phyloP scores from a whole-genome alignment of 73 alveolate species.

The Tetrahymena elliotti region DNA sequence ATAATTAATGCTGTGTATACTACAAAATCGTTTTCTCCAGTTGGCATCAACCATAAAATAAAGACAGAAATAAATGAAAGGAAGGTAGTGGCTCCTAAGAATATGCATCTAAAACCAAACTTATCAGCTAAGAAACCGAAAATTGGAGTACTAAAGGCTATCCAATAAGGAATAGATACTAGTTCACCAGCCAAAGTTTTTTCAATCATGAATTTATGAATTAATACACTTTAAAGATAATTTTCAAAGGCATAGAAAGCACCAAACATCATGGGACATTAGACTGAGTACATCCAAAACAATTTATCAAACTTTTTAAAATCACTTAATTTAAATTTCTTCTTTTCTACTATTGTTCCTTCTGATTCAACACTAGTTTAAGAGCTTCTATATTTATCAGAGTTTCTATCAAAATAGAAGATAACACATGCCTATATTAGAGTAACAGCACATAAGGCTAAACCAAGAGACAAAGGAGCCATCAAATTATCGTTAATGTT shows the following conservation, averaged over 20 bases:
- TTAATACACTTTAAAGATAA: neutral
- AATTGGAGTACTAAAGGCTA: neutral
- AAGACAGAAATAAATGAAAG: neutral
- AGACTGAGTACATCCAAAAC: neutral
- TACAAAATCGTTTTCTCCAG: neutral
- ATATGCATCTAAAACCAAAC: neutral
- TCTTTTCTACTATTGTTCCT: neutral
- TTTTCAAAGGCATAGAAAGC: neutral
- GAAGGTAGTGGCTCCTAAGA: neutral
- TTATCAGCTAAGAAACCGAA: neutral
- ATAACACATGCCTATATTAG: neutral
- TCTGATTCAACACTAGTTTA: neutral
- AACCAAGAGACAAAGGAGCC: neutral
- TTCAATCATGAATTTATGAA: neutral
- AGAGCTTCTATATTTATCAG: neutral
- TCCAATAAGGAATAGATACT: neutral
- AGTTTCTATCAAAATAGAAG: neutral
- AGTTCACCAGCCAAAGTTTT: neutral
- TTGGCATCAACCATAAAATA: neutral
- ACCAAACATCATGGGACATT: neutral
- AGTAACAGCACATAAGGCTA: neutral
- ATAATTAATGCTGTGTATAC: neutral
- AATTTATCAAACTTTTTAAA: neutral
- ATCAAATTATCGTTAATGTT: neutral
- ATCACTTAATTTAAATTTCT: neutral